A percentile compares a stretch with the other conserved stretches of the same genome.
Conservation (phyloP, 2,329 filamentous ascomycete species). For the Teratosphaeriaceae sp. region DNA sequence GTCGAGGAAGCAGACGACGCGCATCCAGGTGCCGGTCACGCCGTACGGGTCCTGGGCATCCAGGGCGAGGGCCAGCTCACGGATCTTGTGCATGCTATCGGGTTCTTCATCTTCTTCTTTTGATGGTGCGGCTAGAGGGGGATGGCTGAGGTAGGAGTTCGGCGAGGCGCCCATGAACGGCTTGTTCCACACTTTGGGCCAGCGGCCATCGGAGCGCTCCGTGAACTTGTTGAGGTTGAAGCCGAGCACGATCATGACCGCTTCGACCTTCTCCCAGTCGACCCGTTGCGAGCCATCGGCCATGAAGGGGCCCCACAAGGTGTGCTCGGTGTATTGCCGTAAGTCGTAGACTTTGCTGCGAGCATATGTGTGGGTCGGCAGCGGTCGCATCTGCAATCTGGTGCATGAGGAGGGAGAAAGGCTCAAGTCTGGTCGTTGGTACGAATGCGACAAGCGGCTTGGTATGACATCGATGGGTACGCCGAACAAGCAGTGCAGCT, state of each 20-base stretch:
- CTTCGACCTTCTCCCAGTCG: slow-evolving; percentile 77
- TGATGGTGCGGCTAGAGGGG: slow-evolving; percentile 7
- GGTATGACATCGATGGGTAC: slow-evolving; percentile 43
- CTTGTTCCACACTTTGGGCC: slow-evolving; percentile 48
- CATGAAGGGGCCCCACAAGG: slow-evolving; percentile 65
- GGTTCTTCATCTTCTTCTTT: slow-evolving; percentile 13
- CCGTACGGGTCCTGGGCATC: slow-evolving; percentile 62
- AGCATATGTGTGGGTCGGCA: slow-evolving; percentile 46
- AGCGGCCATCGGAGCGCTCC: slow-evolving; percentile 37
- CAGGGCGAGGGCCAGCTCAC: slow-evolving; percentile 36
- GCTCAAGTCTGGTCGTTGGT: slow-evolving; percentile 14
- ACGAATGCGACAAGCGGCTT: slow-evolving; percentile 20
- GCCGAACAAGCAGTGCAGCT: slow-evolving; percentile 61
- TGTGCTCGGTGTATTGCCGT: slow-evolving; percentile 56
- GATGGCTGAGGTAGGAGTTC: slow-evolving; percentile 16
- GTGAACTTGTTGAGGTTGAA: slow-evolving; percentile 52
- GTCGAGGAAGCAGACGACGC: slow-evolving; percentile 51
- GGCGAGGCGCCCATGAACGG: slow-evolving; percentile 53
- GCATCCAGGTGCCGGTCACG: slow-evolving; percentile 63
- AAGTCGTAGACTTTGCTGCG: slow-evolving; percentile 67
- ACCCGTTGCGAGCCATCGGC: slow-evolving; percentile 55
- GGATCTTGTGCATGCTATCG: slow-evolving; percentile 16
- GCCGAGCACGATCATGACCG: slow-evolving; percentile 62
- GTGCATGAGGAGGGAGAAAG: slow-evolving; percentile 18
- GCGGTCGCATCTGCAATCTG: slow-evolving; percentile 11